A percentile compares a stretch with the other conserved stretches of the same genome.
Evolutionary conservation across 805 yeast genomes (phyloP).

Genomic region (Torulaspora quercuum): DNA sequence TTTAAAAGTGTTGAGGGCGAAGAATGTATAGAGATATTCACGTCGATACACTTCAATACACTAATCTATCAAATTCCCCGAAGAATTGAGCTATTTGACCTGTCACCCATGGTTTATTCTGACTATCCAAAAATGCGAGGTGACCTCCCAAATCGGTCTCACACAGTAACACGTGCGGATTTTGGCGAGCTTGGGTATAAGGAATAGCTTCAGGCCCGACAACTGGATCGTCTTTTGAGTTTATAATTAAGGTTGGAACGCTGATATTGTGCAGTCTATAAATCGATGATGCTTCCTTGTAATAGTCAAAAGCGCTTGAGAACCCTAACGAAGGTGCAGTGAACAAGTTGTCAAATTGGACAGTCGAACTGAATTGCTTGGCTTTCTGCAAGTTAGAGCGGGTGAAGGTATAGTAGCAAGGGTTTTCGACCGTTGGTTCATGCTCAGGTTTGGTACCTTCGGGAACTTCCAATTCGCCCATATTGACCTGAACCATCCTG

Average conservation of each 20-base stretch:
- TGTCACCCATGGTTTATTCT: conserved; percentile 49
- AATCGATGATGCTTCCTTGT: conserved; percentile 61
- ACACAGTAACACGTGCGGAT: conserved; percentile 57
- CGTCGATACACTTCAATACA: conserved; percentile 15
- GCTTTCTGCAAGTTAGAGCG: conserved; percentile 39
- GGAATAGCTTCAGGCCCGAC: conserved; percentile 53
- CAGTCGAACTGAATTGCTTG: conserved; percentile 39
- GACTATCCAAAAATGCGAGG: conserved; percentile 47
- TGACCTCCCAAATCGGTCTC: conserved; percentile 72
- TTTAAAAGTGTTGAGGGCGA: too few species aligned
- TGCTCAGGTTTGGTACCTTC: conserved; percentile 22
- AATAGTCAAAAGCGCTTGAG: conserved; percentile 58
- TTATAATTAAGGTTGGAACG: conserved; percentile 60
- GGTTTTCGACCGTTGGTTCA: conserved; percentile 22
- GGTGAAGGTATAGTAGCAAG: conserved; percentile 30
- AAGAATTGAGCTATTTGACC: conserved; percentile 43
- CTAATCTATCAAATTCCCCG: conserved; percentile 37
- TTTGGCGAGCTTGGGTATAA: conserved; percentile 43
- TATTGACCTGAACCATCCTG: conserved; percentile 46
- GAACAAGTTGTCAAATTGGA: conserved; percentile 58
- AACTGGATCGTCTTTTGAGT: conserved; percentile 63
- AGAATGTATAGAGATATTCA: too few species aligned
- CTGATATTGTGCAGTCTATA: conserved; percentile 52
- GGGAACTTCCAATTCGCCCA: conserved; percentile 35
- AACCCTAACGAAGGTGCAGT: conserved; percentile 64